Percentiles rank a stretch among this genome's conserved stretches.
phyloP scores from a whole-genome alignment of 345 rosid genomes.

The Hibiscus mutabilis region DNA sequence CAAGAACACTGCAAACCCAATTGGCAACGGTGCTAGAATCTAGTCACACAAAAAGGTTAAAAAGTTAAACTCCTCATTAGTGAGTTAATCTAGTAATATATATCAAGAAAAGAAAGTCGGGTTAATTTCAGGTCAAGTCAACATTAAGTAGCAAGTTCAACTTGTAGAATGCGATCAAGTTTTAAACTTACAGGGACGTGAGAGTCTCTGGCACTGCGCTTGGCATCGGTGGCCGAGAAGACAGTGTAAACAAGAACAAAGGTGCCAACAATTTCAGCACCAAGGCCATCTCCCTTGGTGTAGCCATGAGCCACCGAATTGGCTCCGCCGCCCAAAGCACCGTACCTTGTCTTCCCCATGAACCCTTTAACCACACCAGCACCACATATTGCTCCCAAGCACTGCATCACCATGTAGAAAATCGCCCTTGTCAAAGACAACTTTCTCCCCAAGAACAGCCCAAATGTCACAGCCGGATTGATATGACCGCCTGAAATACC shows the following conservation, averaged over 20 bases:
- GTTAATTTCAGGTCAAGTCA: too few relatives aligned
- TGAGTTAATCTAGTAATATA: too few relatives aligned
- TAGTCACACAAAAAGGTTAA: too few relatives aligned
- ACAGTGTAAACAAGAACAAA: conserved; percentile 46
- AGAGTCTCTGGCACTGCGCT: conserved; percentile 52
- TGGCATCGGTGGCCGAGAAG: conserved; percentile 56
- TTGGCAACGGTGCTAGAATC: conserved; percentile 64
- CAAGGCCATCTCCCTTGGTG: conserved; percentile 45
- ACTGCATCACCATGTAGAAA: conserved; percentile 50
- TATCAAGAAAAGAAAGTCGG: too few relatives aligned
- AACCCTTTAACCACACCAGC: conserved; percentile 55
- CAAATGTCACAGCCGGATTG: conserved; percentile 46
- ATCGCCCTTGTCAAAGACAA: conserved; percentile 41
- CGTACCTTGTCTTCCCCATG: conserved; percentile 18
- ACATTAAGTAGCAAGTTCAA: too few relatives aligned
- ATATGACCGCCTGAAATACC: conserved; percentile 56
- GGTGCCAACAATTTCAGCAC: conserved; percentile 41
- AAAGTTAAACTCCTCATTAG: too few relatives aligned
- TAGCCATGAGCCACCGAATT: conserved; percentile 31
- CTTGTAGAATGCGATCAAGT: too few relatives aligned
- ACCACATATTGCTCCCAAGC: conserved; percentile 48
- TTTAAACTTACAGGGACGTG: conserved; percentile 54
- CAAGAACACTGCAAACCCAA: conserved; percentile 66
- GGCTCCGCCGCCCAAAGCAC: conserved; percentile 30
- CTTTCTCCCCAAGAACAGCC: conserved; percentile 47